Evolutionary conservation across 1,284 basidiomycete species (phyloP).

Genomic region (Rhodotorula glutinis): DNA sequence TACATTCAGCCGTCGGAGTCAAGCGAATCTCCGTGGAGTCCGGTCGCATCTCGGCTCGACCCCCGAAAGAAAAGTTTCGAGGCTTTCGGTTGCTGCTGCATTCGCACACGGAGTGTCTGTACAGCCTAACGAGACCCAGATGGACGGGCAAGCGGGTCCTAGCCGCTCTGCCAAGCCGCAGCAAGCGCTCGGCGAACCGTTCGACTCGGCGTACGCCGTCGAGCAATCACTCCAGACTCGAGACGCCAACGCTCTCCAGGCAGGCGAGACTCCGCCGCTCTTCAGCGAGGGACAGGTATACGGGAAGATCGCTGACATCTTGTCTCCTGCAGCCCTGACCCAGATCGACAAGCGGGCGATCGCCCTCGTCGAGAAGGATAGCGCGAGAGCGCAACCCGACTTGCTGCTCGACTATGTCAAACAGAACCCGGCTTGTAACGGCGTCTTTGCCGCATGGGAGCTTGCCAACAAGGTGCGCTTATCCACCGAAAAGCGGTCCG

Average conservation of each 20-base stretch:
- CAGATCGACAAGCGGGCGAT: conserved; percentile 33
- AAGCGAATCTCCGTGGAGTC: too few relatives aligned
- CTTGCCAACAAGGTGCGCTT: conserved; percentile 30
- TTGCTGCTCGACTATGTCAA: conserved; percentile 35
- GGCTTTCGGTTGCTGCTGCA: too few relatives aligned
- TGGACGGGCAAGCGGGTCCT: neutral
- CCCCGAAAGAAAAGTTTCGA: too few relatives aligned
- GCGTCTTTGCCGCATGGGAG: conserved; percentile 37
- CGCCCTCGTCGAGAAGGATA: conserved; percentile 22
- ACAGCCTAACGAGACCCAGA: too few relatives aligned
- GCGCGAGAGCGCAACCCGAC: conserved; percentile 11
- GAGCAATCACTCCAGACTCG: conserved; percentile 24
- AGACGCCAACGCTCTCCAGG: conserved; percentile 22
- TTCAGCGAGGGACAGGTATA: accelerated
- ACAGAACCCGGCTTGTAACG: conserved; percentile 25
- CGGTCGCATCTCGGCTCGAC: too few relatives aligned
- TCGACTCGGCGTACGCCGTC: conserved; percentile 21
- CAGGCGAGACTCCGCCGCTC: conserved; percentile 4
- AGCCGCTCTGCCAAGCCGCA: neutral
- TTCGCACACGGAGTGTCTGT: too few relatives aligned
- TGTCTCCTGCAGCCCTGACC: conserved; percentile 12
- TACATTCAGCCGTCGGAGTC: too few relatives aligned
- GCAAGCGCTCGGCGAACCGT: conserved; percentile 16
- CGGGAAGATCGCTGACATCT: too few relatives aligned
- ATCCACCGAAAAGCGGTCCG: accelerated